A percentile compares a stretch with the other conserved stretches of the same genome.
phyloP scores from a whole-genome alignment of 768 basidiomycete species.

The Baorangia bicolor region DNA sequence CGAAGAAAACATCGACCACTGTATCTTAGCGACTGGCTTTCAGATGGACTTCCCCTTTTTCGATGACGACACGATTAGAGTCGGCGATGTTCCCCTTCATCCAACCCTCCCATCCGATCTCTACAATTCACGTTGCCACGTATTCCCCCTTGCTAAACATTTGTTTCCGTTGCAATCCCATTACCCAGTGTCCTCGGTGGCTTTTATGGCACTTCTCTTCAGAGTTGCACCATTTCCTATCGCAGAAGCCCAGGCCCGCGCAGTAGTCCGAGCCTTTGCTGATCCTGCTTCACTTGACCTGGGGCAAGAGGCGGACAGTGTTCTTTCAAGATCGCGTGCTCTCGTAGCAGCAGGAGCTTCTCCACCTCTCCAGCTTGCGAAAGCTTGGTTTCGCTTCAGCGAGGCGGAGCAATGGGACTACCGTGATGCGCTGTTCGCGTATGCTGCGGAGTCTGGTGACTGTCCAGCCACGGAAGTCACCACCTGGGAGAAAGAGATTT shows the following conservation, averaged over 20 bases:
- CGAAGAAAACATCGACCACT: conserved; percentile 56
- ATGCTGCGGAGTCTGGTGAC: conserved; percentile 38
- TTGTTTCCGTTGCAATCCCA: conserved; percentile 58
- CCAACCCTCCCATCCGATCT: conserved; percentile 51
- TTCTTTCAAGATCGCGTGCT: conserved; percentile 48
- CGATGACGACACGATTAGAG: conserved; percentile 33
- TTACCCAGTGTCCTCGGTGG: conserved; percentile 51
- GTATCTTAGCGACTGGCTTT: conserved; percentile 79
- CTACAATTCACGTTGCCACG: conserved; percentile 60
- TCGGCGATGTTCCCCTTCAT: conserved; percentile 40
- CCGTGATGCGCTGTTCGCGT: conserved; percentile 54
- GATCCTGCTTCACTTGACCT: conserved; percentile 50
- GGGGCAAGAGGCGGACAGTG: conserved; percentile 45
- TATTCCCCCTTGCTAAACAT: conserved; percentile 72
- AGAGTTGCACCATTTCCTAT: conserved; percentile 73
- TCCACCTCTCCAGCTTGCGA: conserved; percentile 43
- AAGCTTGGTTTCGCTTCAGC: conserved; percentile 55
- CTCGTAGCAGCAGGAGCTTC: conserved; percentile 37
- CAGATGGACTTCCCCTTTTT: conserved; percentile 66
- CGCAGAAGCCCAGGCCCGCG: conserved; percentile 74
- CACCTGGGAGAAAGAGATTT: conserved; percentile 61
- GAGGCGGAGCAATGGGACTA: conserved; percentile 64
- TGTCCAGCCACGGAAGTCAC: conserved; percentile 38
- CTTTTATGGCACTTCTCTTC: conserved; percentile 62
- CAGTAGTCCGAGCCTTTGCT: conserved; percentile 54